These are phyloP conservation scores for Cystofilobasidium bisporidii DNA, from an alignment of 768 basidiomycete species.

Conservation along the genomic window DNA sequence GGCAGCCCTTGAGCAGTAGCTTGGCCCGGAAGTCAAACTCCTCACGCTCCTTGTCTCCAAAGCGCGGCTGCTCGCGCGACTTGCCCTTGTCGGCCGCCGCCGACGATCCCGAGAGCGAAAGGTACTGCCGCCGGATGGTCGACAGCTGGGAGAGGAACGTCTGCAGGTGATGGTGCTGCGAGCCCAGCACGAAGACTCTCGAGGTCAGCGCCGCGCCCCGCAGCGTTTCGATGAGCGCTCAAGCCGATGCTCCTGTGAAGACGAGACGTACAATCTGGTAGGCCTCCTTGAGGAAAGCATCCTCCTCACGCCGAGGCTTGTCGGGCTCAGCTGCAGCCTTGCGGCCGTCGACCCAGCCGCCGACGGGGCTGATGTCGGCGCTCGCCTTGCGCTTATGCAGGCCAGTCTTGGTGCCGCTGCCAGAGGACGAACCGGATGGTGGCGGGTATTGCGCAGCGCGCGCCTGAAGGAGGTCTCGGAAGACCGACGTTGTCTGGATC, in stretches of 20 bases:
- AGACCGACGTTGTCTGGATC: background rate
- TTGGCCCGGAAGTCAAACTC: slow-evolving; percentile 89
- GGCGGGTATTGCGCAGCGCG: background rate
- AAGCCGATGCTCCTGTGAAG: too few species aligned
- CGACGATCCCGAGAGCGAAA: slow-evolving; percentile 54
- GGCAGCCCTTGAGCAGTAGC: slow-evolving; percentile 71
- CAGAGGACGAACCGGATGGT: background rate
- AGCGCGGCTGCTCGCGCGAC: slow-evolving; percentile 33
- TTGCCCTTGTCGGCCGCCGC: slow-evolving; percentile 35
- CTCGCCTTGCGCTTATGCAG: background rate
- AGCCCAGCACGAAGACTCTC: slow-evolving; percentile 48
- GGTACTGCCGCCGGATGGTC: slow-evolving; percentile 72
- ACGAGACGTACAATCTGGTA: slow-evolving; percentile 51
- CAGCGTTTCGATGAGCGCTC: too few species aligned
- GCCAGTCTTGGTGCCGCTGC: background rate
- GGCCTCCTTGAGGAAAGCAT: slow-evolving; percentile 64
- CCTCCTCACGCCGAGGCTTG: slow-evolving; percentile 32
- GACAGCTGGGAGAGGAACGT: slow-evolving; percentile 47
- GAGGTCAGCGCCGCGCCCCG: slow-evolving; percentile 49
- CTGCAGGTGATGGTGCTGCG: slow-evolving; percentile 4
- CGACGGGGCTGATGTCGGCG: slow-evolving; percentile 2
- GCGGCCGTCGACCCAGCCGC: background rate
- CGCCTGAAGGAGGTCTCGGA: background rate
- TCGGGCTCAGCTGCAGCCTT: background rate
- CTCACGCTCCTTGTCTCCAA: slow-evolving; percentile 84